Conservation (phyloP, 2,329 filamentous ascomycete species). For the Aplosporella prunicola region DNA sequence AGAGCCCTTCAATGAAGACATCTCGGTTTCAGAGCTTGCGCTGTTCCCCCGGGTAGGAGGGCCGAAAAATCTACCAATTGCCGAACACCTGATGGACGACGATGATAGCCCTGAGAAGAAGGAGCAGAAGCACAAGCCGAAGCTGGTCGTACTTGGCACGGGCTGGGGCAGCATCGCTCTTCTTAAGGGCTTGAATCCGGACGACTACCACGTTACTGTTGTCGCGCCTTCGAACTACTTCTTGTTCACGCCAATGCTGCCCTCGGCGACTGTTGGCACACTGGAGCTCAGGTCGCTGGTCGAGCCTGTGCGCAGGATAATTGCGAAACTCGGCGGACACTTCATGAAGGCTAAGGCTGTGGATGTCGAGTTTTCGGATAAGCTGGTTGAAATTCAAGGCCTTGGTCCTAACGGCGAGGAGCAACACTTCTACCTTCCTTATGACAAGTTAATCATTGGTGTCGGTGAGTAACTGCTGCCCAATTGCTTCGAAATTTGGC, state of each 20-base stretch:
- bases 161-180: conserved; percentile 93
- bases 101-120: conserved; percentile 65
- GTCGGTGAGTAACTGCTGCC: conserved; percentile 47
- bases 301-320: conserved; percentile 81
- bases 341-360: conserved; percentile 82
- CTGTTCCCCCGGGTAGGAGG: conserved; percentile 74
- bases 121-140: conserved; percentile 75
- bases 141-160: conserved; percentile 82
- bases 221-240: conserved; percentile 95
- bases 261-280: conserved; percentile 92
- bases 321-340: conserved; percentile 69
- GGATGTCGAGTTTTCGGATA: conserved; percentile 83
- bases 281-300: conserved; percentile 84
- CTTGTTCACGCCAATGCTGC: conserved; percentile 95
- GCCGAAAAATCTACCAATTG: conserved; percentile 90
- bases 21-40: conserved; percentile 76
- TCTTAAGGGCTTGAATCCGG: conserved; percentile 78
- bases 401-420: conserved; percentile 61
- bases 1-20: conserved; percentile 55
- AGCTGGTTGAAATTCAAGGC: conserved; percentile 80
- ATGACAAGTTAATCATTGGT: conserved; percentile 89
- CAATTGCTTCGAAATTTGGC: background rate
- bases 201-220: conserved; percentile 92
- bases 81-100: conserved; percentile 80
- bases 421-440: conserved; percentile 82